phyloP scores from a whole-genome alignment of 1,139 yeast genomes.

The Candida tetrigidarum region DNA sequence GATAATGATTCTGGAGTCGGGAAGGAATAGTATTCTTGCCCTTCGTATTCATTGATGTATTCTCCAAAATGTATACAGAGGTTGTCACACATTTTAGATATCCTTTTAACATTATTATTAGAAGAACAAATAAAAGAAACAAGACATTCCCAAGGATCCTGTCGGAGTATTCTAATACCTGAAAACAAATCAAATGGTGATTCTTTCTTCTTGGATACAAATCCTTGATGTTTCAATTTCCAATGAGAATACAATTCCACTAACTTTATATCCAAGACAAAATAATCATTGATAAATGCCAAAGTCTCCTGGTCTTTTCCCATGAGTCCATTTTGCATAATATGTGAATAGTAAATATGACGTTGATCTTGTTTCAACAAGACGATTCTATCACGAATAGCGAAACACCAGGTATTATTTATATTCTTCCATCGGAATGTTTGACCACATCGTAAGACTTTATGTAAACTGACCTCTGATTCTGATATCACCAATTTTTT shows the following conservation, averaged over 20 bases:
- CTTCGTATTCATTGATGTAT: constrained; percentile 50
- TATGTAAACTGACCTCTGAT: constrained; percentile 62
- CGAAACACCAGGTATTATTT: constrained; percentile 63
- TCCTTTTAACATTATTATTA: constrained; percentile 93
- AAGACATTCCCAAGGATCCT: constrained; percentile 97
- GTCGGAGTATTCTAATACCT: constrained; percentile 85
- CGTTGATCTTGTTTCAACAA: constrained; percentile 53
- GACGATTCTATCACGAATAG: constrained; percentile 51
- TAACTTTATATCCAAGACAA: constrained; percentile 63
- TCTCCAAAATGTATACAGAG: constrained; percentile 76
- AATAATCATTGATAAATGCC: constrained; percentile 64
- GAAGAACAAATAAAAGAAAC: constrained; percentile 92
- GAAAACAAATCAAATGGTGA: constrained; percentile 48
- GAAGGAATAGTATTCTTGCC: constrained; percentile 67
- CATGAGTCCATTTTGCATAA: constrained; percentile 21
- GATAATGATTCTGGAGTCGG: constrained; percentile 65
- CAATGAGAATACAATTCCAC: constrained; percentile 61
- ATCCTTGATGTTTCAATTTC: constrained; percentile 56
- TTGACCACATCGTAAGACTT: constrained; percentile 88
- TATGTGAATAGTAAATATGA: constrained; percentile 34
- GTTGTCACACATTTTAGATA: constrained; percentile 89
- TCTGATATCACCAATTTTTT: constrained; percentile 25
- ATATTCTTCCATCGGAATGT: constrained; percentile 74
- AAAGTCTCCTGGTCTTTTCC: constrained; percentile 33
- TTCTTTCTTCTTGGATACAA: constrained; percentile 31